phyloP scores from a whole-genome alignment of 371 early-diverging fungal genomes.

The Saksenaea vasiformis region DNA sequence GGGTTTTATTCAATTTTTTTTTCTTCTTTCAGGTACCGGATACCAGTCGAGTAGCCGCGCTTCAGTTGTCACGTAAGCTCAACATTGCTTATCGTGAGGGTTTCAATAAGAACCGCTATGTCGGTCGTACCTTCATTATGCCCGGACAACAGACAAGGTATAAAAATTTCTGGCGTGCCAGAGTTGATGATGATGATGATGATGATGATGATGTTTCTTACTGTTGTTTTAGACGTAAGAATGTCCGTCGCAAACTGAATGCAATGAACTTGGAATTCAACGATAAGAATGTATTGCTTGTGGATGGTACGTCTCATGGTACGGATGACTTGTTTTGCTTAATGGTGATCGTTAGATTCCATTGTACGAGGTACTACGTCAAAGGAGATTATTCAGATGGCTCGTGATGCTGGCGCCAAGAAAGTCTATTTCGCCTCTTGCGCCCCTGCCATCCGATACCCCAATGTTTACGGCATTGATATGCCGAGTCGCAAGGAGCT shows the following conservation, averaged over 20 bases:
- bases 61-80: constrained; percentile 87
- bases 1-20: neutral
- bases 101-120: constrained; percentile 97
- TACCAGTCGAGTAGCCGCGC: constrained; percentile 91
- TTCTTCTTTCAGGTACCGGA: constrained; percentile 79
- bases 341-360: constrained; percentile 62
- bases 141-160: constrained; percentile 86
- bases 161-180: neutral
- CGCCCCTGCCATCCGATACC: constrained; percentile 93
- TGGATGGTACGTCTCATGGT: constrained; percentile 72
- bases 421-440: constrained; percentile 98
- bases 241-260: constrained; percentile 96
- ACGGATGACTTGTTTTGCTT: neutral
- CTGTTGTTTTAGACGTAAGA: constrained; percentile 69
- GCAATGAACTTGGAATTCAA: constrained; percentile 96
- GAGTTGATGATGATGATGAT: neutral
- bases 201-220: too few species aligned
- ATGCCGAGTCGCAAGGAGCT: constrained; percentile 95
- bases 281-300: constrained; percentile 93
- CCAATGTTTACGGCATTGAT: constrained; percentile 99
- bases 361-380: constrained; percentile 98
- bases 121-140: constrained; percentile 98
- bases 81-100: constrained; percentile 93
- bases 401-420: constrained; percentile 95
- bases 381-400: constrained; percentile 97